Conservation (phyloP, 2,329 filamentous ascomycete species). For the Curvularia sp. region DNA sequence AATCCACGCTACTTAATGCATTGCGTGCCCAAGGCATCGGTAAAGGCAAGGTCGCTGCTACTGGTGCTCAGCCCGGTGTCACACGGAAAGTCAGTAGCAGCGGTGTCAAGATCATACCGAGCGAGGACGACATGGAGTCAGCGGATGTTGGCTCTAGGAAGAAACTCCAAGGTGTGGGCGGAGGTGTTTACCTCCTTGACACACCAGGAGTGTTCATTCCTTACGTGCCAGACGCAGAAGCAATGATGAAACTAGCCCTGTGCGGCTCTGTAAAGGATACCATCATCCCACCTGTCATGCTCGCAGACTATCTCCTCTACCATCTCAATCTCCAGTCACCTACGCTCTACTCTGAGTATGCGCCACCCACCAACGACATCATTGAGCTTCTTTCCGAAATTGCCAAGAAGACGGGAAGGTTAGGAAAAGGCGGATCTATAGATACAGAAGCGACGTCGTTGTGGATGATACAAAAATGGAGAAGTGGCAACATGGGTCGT, state of each 20-base stretch:
- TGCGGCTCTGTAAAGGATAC: constrained; percentile 91
- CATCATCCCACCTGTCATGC: constrained; percentile 75
- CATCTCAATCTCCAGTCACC: constrained; percentile 75
- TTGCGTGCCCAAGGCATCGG: constrained; percentile 73
- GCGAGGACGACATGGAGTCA: constrained; percentile 56
- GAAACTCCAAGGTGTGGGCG: constrained; percentile 47
- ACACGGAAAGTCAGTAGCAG: constrained; percentile 80
- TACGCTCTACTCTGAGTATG: constrained; percentile 69
- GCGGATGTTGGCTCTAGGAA: constrained; percentile 24
- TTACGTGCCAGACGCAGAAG: constrained; percentile 81
- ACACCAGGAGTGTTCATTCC: constrained; percentile 96
- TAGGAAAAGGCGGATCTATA: constrained; percentile 74
- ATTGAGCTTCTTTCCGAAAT: constrained; percentile 72
- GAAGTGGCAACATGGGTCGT: constrained; percentile 74
- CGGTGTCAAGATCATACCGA: constrained; percentile 76
- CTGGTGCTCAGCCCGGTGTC: constrained; percentile 86
- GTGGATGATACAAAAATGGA: constrained; percentile 83
- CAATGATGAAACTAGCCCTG: constrained; percentile 94
- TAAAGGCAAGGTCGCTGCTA: constrained; percentile 75
- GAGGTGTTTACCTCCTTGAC: constrained; percentile 83
- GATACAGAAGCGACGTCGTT: constrained; percentile 76
- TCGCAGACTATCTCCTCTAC: constrained; percentile 91
- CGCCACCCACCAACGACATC: constrained; percentile 86
- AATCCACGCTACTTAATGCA: constrained; percentile 91
- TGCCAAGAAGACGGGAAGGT: constrained; percentile 75